Conservation (phyloP, 805 yeast genomes). For the Sugiyamaella floridensis region DNA sequence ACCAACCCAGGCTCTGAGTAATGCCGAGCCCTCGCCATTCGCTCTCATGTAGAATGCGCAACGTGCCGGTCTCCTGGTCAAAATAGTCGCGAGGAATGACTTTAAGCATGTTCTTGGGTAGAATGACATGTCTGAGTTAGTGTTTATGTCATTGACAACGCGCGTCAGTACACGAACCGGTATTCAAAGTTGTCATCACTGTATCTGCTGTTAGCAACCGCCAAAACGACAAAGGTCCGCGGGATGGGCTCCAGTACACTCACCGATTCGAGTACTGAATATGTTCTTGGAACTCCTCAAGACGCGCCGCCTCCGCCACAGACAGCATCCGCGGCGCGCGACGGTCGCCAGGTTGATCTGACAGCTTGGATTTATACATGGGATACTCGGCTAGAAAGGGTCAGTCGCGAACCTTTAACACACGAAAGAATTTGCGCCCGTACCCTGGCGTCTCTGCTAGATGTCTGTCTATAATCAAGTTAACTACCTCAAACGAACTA, state of each 20-base stretch:
- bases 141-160: background rate
- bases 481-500: no score
- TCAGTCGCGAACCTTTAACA: conserved; percentile 2
- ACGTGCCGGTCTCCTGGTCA: conserved; percentile 87
- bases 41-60: conserved; percentile 83
- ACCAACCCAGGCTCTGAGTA: conserved; percentile 97
- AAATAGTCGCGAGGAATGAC: conserved; percentile 92
- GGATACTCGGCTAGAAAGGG: background rate
- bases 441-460: background rate
- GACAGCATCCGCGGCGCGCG: conserved; percentile 56
- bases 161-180: conserved; percentile 32
- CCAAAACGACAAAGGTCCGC: background rate
- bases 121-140: conserved; percentile 70
- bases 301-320: conserved; percentile 76
- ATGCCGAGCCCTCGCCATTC: conserved; percentile 99
- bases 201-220: conserved; percentile 43
- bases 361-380: background rate
- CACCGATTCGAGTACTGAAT: conserved; percentile 85
- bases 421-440: background rate
- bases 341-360: background rate
- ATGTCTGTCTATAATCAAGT: no score
- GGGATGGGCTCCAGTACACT: conserved; percentile 12
- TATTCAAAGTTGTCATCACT: conserved; percentile 89
- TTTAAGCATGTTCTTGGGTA: conserved; percentile 93
- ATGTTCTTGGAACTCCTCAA: conserved; percentile 84